Percentiles rank a stretch among this genome's conserved stretches.
phyloP scores from a whole-genome alignment of 371 early-diverging fungal species.

The Saksenaea vasiformis region DNA sequence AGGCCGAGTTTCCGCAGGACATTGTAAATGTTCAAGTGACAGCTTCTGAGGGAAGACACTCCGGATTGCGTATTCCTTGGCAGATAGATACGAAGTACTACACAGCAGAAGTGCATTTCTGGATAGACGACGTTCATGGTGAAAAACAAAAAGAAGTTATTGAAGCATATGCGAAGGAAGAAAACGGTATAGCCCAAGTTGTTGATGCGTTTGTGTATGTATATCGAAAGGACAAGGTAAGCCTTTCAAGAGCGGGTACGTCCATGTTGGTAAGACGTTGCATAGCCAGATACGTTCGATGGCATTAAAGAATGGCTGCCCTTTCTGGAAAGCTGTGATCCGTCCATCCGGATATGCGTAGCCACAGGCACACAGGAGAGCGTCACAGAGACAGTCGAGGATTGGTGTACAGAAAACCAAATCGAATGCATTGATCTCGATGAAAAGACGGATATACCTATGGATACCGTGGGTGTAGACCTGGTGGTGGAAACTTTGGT shows the following conservation, averaged over 20 bases:
- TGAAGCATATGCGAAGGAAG: slow-evolving; percentile 45
- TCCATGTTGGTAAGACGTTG: neutral
- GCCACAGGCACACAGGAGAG: slow-evolving; percentile 30
- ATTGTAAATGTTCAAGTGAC: slow-evolving; percentile 27
- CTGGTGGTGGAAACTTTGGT: slow-evolving; percentile 64
- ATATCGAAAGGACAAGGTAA: slow-evolving; percentile 57
- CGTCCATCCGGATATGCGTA: slow-evolving; percentile 61
- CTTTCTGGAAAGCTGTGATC: slow-evolving; percentile 57
- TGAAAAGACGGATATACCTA: slow-evolving; percentile 25
- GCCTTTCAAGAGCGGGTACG: neutral
- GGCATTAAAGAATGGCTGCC: slow-evolving; percentile 55
- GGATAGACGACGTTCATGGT: slow-evolving; percentile 61
- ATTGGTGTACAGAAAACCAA: slow-evolving; percentile 63
- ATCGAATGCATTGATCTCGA: slow-evolving; percentile 69
- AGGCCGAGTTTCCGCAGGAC: slow-evolving; percentile 22
- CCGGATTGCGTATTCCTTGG: slow-evolving; percentile 63
- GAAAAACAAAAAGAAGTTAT: slow-evolving; percentile 38
- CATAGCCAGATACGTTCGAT: slow-evolving; percentile 54
- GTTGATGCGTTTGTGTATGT: slow-evolving; percentile 72
- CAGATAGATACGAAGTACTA: slow-evolving; percentile 74
- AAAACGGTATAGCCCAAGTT: slow-evolving; percentile 54
- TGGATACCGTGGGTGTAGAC: slow-evolving; percentile 42
- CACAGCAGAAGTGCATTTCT: slow-evolving; percentile 67
- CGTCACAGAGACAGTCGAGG: slow-evolving; percentile 24
- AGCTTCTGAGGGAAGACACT: slow-evolving; percentile 36